Evolutionary conservation across 2,329 filamentous ascomycete genomes (phyloP), one percentile per base, ranked within the genome.

Genomic region (Talaromyces sp.): DNA sequence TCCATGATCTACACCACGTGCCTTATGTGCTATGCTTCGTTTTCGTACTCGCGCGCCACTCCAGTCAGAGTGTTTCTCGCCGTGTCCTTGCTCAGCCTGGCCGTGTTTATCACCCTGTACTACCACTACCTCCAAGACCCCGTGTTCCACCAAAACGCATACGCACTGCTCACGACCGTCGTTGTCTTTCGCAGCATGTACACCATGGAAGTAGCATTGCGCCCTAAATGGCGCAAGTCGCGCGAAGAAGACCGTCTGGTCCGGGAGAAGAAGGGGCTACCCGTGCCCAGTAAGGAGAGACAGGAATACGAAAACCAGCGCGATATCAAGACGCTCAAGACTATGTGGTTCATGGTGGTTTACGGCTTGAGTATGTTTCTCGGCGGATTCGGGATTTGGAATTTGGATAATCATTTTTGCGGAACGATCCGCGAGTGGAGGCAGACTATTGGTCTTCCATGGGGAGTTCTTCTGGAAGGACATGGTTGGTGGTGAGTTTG

Each of bases 71-170:
- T 80, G 1, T 61, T 81, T 12, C 78, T 92, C 9, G 89, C 80
- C 8, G 46, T 86, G 4, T 79, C 78, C 14, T 79, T 90, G 10
- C 69, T 85, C 6, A 74, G 74, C 10, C 72, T 87, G 31, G 80
- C 84, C n/a, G 73, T 77, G 41, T 88, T 87, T 68, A 92, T 95
- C 72, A 94, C 91, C 14, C 80, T 89, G 46, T 85, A 89, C 73
- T 96, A 96, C 74, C 89, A 92, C 70, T 85, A 90, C 63, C 85
- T 92, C 17, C 90, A 92, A 70, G 87, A 95, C 65, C 90, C 91
- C 0, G 79, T 85, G 1, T 95, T 95, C 73, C 91, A 95, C 75
- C 90, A 95, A 71, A 87, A 85, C 62, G 88, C 88, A 4, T 95
- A 92, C 67, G 89, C 86, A 1, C 70, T 88, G 3, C 77, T 95